Evolutionary conservation across 2,329 filamentous ascomycete genomes (phyloP).

Genomic region (Hortaea werneckii): DNA sequence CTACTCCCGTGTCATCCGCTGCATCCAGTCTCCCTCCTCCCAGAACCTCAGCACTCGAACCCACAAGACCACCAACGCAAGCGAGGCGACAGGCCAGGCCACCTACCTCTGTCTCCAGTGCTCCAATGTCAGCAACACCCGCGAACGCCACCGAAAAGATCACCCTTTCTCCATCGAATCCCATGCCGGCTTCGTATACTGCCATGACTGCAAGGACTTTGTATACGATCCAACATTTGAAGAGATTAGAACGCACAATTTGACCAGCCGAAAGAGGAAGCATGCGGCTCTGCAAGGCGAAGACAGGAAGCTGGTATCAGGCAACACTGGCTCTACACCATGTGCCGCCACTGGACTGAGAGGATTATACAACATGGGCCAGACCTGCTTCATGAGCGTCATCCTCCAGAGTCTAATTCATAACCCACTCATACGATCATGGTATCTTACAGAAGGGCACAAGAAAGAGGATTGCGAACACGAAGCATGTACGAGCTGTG

Average conservation of each 20-base stretch:
- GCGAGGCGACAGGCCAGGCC: constrained; percentile 15
- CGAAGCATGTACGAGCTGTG: constrained; percentile 50
- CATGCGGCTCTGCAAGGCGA: constrained; percentile 45
- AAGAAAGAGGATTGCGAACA: constrained; percentile 61
- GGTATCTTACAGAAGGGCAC: constrained; percentile 86
- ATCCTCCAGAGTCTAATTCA: constrained; percentile 89
- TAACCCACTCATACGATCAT: constrained; percentile 83
- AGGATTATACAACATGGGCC: constrained; percentile 91
- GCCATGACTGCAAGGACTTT: constrained; percentile 71
- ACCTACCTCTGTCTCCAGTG: constrained; percentile 64
- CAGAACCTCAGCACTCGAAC: constrained; percentile 30
- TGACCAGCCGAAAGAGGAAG: constrained; percentile 55
- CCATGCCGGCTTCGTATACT: constrained; percentile 62
- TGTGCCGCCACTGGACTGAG: constrained; percentile 81
- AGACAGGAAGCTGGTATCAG: constrained; percentile 58
- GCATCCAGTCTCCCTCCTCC: not conserved
- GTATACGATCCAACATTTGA: constrained; percentile 76
- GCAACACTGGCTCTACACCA: constrained; percentile 68
- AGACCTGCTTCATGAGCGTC: constrained; percentile 96
- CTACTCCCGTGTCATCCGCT: constrained; percentile 57
- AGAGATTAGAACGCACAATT: constrained; percentile 53
- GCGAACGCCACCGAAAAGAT: constrained; percentile 61
- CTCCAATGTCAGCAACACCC: constrained; percentile 55
- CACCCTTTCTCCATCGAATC: constrained; percentile 76
- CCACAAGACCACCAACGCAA: constrained; percentile 37